Conservation (phyloP, 202 grass and related monocot genomes). For the Cymbopogon flexuosus region DNA sequence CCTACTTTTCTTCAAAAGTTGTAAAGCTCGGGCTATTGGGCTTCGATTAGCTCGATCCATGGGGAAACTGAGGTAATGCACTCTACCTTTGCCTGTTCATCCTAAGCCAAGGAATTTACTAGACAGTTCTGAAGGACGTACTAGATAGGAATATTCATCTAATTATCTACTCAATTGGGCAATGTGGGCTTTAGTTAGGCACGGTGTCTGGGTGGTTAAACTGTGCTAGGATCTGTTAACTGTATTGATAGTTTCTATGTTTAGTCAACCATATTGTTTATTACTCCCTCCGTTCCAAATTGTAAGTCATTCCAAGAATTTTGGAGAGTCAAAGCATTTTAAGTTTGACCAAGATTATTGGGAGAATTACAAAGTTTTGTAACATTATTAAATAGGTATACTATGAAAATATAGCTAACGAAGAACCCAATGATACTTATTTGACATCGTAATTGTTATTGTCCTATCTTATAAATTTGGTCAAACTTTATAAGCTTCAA, state of each 20-base stretch:
- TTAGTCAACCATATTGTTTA: background rate
- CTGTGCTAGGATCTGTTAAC: background rate
- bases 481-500: too few relatives aligned
- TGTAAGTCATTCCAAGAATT: too few relatives aligned
- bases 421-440: too few relatives aligned
- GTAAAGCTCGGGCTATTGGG: slow-evolving; percentile 79
- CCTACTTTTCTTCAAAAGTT: slow-evolving; percentile 73
- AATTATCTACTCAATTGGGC: background rate
- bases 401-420: too few relatives aligned
- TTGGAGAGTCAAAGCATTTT: too few relatives aligned
- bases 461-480: too few relatives aligned
- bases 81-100: slow-evolving; percentile 7
- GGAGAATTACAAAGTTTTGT: too few relatives aligned
- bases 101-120: background rate
- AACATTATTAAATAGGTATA: too few relatives aligned
- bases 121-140: background rate
- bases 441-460: too few relatives aligned
- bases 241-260: background rate
- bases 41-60: slow-evolving; percentile 86
- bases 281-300: too few relatives aligned
- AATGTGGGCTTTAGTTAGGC: background rate
- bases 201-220: background rate
- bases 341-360: too few relatives aligned
- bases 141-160: background rate
- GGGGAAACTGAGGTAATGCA: slow-evolving; percentile 78